Conservation (phyloP, 164 flowering plant species). For the Umbellularia californica region DNA sequence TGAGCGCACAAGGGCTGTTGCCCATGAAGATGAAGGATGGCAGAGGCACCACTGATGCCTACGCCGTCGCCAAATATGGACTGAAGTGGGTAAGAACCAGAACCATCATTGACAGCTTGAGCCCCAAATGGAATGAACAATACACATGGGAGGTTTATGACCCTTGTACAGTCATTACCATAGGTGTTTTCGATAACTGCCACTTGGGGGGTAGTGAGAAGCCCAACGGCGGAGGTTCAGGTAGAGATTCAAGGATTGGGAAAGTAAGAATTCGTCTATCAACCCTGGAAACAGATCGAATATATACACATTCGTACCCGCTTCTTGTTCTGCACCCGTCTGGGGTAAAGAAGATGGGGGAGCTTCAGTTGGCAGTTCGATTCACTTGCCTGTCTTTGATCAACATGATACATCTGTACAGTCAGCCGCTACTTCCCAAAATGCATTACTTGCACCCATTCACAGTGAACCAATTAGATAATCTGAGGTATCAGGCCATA, state of each 20-base stretch:
- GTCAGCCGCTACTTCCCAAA: constrained; percentile 35
- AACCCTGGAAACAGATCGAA: constrained; percentile 36
- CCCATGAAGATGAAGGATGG: constrained; percentile 34
- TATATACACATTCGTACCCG: constrained; percentile 55
- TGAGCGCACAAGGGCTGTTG: constrained; percentile 33
- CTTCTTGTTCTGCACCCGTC: constrained; percentile 34
- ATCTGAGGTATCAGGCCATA: constrained; percentile 38
- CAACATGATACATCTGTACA: constrained; percentile 32
- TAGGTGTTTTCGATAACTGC: constrained; percentile 53
- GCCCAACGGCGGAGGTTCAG: neutral
- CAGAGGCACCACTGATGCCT: constrained; percentile 33
- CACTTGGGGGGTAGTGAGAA: constrained; percentile 22
- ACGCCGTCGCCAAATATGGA: constrained; percentile 52
- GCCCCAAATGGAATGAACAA: constrained; percentile 52
- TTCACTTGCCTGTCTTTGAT: constrained; percentile 35
- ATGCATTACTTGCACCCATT: constrained; percentile 51
- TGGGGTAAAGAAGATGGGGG: constrained; percentile 63
- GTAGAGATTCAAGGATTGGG: constrained; percentile 38
- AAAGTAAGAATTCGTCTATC: constrained; percentile 56
- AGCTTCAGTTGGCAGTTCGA: constrained; percentile 50
- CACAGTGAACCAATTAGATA: constrained; percentile 31
- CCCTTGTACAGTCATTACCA: constrained; percentile 48
- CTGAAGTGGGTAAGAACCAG: constrained; percentile 53
- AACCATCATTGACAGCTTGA: constrained; percentile 30
- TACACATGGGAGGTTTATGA: constrained; percentile 58